Percentiles rank a stretch among this genome's conserved stretches.
Conservation (phyloP, 805 yeast species). For the Barnettozyma wickerhamii region DNA sequence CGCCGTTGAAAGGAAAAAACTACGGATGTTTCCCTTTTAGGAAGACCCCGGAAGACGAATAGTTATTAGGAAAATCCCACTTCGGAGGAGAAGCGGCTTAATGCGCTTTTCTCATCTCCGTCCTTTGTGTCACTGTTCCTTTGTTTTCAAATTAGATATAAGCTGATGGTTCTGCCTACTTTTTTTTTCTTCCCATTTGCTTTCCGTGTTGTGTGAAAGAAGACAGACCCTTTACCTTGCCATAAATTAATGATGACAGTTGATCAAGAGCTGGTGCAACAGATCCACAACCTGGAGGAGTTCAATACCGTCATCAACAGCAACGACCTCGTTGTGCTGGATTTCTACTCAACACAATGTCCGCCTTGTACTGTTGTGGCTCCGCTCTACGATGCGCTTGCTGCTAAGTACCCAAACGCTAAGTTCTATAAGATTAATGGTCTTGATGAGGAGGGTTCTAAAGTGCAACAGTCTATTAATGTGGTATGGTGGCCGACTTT, state of each 20-base stretch:
- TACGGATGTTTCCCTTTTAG: too few species aligned
- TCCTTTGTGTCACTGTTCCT: too few species aligned
- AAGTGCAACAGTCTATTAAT: constrained; percentile 20
- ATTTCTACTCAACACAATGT: constrained; percentile 24
- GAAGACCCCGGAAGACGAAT: too few species aligned
- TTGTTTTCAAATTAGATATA: too few species aligned
- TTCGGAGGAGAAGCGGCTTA: too few species aligned
- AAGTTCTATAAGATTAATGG: constrained; percentile 23
- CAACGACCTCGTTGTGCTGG: constrained; percentile 17
- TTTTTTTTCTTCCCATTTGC: constrained; percentile 2
- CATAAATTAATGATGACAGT: constrained; percentile 2
- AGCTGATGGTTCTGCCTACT: too few species aligned
- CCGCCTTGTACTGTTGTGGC: constrained; percentile 25
- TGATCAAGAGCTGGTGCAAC: constrained; percentile 11
- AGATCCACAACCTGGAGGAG: constrained; percentile 13
- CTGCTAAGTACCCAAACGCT: constrained; percentile 19
- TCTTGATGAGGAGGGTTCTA: constrained; percentile 14
- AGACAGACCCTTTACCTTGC: too few species aligned
- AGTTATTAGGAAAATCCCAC: too few species aligned
- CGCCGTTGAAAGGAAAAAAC: too few species aligned
- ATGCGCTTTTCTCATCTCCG: too few species aligned
- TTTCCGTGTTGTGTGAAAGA: too few species aligned
- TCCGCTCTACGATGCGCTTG: constrained; percentile 19
- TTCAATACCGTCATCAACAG: constrained; percentile 9
- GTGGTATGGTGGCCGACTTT: constrained; percentile 29